Evolutionary conservation across 768 basidiomycete species (phyloP).

Genomic region (Trametes meyenii): DNA sequence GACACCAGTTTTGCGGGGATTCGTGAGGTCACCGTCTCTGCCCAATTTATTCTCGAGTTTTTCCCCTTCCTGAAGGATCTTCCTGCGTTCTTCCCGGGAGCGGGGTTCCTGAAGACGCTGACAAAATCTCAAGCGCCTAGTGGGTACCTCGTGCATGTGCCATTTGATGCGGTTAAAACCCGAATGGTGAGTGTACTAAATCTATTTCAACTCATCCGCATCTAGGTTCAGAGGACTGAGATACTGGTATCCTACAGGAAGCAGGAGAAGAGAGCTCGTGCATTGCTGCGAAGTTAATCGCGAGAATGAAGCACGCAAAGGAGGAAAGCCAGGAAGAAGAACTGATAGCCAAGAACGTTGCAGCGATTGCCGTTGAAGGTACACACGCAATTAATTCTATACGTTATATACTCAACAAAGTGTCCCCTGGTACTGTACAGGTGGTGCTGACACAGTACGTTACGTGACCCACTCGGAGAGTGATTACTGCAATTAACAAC

Average conservation of each 20-base stretch:
- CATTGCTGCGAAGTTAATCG: neutral
- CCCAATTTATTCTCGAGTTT: conserved; percentile 2
- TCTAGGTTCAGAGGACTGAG: neutral
- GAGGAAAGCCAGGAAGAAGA: neutral
- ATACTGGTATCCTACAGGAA: neutral
- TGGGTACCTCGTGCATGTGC: neutral
- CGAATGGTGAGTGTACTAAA: neutral
- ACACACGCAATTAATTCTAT: too few relatives aligned
- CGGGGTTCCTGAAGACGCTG: neutral
- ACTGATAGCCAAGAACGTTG: conserved; percentile 2
- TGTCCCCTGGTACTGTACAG: neutral
- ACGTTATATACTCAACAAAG: neutral
- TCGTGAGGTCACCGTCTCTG: conserved; percentile 5
- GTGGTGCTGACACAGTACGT: conserved; percentile 24
- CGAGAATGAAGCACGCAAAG: neutral
- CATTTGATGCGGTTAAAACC: neutral
- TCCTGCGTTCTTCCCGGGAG: conserved; percentile 5
- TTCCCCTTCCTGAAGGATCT: neutral
- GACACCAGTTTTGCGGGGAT: conserved; percentile 11
- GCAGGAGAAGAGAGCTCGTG: neutral
- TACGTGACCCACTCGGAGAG: neutral
- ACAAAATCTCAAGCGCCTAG: neutral
- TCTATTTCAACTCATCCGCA: neutral
- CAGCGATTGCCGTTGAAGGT: conserved; percentile 7
- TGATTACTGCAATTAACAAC: neutral